Evolutionary conservation across 345 rosid species (phyloP).

Genomic region (Hypericum androsaemum): DNA sequence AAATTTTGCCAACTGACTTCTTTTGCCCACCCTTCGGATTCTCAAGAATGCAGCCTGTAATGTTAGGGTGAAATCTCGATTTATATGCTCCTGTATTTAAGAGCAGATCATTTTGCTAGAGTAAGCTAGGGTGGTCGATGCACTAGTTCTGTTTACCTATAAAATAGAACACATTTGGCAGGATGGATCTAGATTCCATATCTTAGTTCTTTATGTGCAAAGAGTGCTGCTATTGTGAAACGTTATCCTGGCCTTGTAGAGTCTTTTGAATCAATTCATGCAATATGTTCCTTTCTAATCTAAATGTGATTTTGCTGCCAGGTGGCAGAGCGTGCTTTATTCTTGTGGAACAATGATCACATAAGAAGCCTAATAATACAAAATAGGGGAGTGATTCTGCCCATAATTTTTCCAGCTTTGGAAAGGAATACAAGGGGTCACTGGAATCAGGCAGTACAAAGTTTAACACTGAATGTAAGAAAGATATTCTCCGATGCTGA

Average conservation of each 20-base stretch:
- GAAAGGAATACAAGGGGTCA: slow-evolving; percentile 2
- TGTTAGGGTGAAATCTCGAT: too few species aligned
- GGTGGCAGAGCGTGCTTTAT: slow-evolving; percentile 4
- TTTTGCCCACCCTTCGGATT: too few species aligned
- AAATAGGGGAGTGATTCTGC: not conserved
- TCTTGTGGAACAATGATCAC: slow-evolving; percentile 5
- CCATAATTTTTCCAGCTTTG: slow-evolving; percentile 1
- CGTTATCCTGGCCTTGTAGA: not conserved
- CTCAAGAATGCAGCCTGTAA: too few species aligned
- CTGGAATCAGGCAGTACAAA: slow-evolving; percentile 5
- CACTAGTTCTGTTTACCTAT: too few species aligned
- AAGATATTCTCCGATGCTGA: slow-evolving; percentile 3
- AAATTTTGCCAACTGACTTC: too few species aligned
- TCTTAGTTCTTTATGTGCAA: too few species aligned
- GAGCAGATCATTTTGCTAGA: too few species aligned
- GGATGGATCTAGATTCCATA: too few species aligned
- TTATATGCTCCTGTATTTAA: too few species aligned
- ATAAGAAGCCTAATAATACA: not conserved
- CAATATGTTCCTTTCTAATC: not conserved
- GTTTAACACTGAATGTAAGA: not conserved
- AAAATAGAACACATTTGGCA: too few species aligned
- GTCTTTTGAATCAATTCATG: not conserved
- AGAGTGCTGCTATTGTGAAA: not conserved
- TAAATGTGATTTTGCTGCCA: not conserved
- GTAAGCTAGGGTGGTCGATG: too few species aligned